phyloP scores from a whole-genome alignment of 2,329 filamentous ascomycete genomes.

The Dendryphion nanum region DNA sequence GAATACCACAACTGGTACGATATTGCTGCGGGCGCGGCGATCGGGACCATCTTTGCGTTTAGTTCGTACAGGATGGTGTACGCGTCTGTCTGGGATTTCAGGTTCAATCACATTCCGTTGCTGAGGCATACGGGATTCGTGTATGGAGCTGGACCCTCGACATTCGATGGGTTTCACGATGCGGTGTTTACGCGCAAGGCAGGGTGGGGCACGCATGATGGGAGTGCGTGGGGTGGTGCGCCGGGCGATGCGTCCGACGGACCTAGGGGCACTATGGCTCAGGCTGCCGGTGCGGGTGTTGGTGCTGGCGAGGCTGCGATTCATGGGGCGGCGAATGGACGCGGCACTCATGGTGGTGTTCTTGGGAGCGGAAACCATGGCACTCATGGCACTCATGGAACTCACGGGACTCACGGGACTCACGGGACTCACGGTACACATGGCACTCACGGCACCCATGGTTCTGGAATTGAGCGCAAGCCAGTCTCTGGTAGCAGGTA shows the following conservation, averaged over 20 bases:
- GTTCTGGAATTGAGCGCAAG: too few relatives aligned
- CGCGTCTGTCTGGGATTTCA: conserved; percentile 66
- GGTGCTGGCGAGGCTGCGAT: conserved; percentile 12
- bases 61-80: conserved; percentile 67
- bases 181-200: conserved; percentile 59
- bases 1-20: conserved; percentile 78
- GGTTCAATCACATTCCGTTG: conserved; percentile 65
- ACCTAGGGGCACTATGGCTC: conserved; percentile 32
- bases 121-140: conserved; percentile 57
- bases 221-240: conserved; percentile 41
- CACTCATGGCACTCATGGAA: too few relatives aligned
- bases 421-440: too few relatives aligned
- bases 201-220: conserved; percentile 55
- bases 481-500: too few relatives aligned
- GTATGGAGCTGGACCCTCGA: conserved; percentile 44
- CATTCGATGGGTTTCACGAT: conserved; percentile 49
- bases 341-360: conserved; percentile 18
- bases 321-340: conserved; percentile 26
- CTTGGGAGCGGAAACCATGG: too few relatives aligned
- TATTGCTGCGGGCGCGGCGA: conserved; percentile 63
- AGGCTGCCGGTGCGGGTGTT: conserved; percentile 8
- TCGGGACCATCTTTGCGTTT: conserved; percentile 66
- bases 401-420: too few relatives aligned
- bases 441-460: too few relatives aligned
- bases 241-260: conserved; percentile 44